Conservation (phyloP, 1,139 yeast genomes). For the Diutina siamensis region DNA sequence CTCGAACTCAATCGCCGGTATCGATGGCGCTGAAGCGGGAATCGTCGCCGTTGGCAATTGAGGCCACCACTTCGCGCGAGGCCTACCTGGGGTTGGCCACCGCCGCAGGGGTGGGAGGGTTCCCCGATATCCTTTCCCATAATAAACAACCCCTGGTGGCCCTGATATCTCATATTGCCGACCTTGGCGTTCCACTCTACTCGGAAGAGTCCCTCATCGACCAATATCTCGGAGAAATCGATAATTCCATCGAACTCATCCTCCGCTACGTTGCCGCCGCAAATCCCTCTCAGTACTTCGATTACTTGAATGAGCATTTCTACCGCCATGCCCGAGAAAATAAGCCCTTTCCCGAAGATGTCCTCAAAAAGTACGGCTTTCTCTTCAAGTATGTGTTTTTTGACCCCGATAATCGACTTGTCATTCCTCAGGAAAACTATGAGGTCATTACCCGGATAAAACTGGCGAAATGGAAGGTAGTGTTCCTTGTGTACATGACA, state of each 20-base stretch:
- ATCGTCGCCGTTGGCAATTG: not conserved
- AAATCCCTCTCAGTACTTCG: conserved; percentile 39
- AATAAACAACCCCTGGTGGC: not conserved
- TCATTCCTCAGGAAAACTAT: not conserved
- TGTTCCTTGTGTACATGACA: conserved; percentile 36
- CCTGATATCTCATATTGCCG: not conserved
- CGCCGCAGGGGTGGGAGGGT: conserved; percentile 1
- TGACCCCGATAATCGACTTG: conserved; percentile 22
- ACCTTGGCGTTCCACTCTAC: not conserved
- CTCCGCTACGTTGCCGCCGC: conserved; percentile 43
- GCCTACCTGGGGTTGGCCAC: not conserved
- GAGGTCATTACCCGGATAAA: conserved; percentile 24
- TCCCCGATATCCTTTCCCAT: not conserved
- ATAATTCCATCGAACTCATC: conserved; percentile 31
- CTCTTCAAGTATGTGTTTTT: conserved; percentile 39
- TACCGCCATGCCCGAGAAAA: conserved; percentile 24
- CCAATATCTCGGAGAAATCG: conserved; percentile 23
- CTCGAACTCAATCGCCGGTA: not conserved
- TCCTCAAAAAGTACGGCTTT: conserved; percentile 33
- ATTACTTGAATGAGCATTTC: conserved; percentile 26
- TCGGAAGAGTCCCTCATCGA: not conserved
- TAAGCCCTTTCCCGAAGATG: conserved; percentile 18
- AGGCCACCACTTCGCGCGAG: not conserved
- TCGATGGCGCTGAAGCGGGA: not conserved
- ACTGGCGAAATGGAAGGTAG: conserved; percentile 41